A percentile compares a stretch with the other conserved stretches of the same genome.
These are phyloP conservation scores for Herpetomonas samuelpessoai DNA, from an alignment of 208 protist genomes.

Conservation along the genomic window DNA sequence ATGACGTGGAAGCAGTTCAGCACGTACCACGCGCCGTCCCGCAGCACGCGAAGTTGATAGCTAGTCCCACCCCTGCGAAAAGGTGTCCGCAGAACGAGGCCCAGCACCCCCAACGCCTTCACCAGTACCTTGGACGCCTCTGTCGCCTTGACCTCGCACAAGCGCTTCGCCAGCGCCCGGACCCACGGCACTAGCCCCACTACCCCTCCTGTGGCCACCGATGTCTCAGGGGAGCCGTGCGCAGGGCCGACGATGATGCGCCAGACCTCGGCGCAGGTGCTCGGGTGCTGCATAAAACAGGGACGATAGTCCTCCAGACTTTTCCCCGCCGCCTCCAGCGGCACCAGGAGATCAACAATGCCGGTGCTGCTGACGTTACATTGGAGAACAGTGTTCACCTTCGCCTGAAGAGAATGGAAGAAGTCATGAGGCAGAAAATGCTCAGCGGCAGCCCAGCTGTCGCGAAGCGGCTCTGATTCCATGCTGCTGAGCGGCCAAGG, in stretches of 20 bases:
- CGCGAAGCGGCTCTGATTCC: too few relatives aligned
- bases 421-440: not conserved
- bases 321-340: not conserved
- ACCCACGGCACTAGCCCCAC: conserved; percentile 10
- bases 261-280: conserved; percentile 4
- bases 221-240: not conserved
- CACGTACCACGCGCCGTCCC: conserved; percentile 7
- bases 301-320: not conserved
- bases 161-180: not conserved
- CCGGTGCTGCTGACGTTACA: not conserved
- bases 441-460: too few relatives aligned
- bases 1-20: conserved; percentile 19
- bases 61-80: conserved; percentile 6
- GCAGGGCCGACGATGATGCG: not conserved
- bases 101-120: conserved; percentile 7
- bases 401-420: not conserved
- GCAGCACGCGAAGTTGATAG: conserved; percentile 10
- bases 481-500: too few relatives aligned
- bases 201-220: too few relatives aligned
- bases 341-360: not conserved
- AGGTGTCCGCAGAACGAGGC: conserved; percentile 5
- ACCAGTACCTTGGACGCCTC: conserved; percentile 1
- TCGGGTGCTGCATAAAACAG: not conserved
- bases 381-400: not conserved
- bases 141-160: not conserved